Percentiles rank a stretch among this genome's conserved stretches.
Conservation (phyloP, 2,329 filamentous ascomycete genomes). For the Epichloe gansuensis region DNA sequence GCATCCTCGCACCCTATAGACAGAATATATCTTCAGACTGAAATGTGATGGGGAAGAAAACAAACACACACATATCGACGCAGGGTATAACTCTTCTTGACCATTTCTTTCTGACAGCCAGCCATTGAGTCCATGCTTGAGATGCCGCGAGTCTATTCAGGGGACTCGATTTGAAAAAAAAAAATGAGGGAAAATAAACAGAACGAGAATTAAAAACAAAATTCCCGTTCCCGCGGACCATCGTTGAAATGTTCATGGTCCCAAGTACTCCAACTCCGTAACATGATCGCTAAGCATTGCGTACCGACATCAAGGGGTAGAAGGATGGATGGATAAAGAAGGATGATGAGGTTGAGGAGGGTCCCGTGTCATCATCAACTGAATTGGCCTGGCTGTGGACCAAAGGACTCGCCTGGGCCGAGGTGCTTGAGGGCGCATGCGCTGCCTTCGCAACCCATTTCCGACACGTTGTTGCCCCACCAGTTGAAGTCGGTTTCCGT, state of each 20-base stretch:
- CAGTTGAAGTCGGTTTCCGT: conserved; percentile 29
- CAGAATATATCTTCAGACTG: no score
- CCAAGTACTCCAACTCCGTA: background rate
- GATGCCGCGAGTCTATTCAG: background rate
- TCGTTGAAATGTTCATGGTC: background rate
- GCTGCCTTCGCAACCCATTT: conserved; percentile 28
- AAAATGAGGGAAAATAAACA: background rate
- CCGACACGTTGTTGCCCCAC: conserved; percentile 35
- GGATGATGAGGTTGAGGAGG: background rate
- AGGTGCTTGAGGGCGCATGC: conserved; percentile 26
- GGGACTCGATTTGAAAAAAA: background rate
- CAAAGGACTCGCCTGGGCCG: conserved; percentile 24
- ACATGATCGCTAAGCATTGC: background rate
- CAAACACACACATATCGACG: background rate
- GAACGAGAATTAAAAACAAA: background rate
- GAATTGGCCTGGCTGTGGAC: conserved; percentile 27
- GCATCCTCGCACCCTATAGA: no score
- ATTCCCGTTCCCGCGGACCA: background rate
- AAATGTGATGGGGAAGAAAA: no score
- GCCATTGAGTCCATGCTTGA: background rate
- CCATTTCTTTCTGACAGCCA: background rate
- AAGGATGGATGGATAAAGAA: background rate
- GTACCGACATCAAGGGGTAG: background rate
- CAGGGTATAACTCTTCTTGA: conserved; percentile 1
- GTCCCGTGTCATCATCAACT: conserved; percentile 9